Base-by-base conservation (phyloP, 352 stramenopile species). In the Pythium utonaiense region DNA sequence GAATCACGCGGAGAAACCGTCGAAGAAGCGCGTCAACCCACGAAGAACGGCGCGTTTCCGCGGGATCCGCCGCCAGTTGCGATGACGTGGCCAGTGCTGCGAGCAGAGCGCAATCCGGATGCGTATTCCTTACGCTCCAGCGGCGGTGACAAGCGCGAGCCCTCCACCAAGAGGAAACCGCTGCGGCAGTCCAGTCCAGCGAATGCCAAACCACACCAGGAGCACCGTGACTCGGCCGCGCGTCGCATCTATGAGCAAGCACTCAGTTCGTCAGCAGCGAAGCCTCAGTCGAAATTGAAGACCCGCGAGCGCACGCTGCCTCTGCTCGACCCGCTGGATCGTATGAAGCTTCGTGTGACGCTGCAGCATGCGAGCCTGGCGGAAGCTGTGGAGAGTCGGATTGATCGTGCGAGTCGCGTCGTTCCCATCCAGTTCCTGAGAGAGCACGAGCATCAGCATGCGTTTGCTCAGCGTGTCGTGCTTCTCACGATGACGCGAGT, bases 401-500 rank as follows among this genome's bases (percentile, higher is more conserved):
- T 65, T 22, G 65, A 65, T 27, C 3, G 31, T 27, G 54, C 42
- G 12, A 61, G 44, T 45, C 40, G 57, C 21, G 41, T 28, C 3
- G 54, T 77, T 14, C 66, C 69, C 19, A 7, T 77, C 22, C n/a
- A 50, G 34, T 77, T 77, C 52, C 30, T 77, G 12, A 22, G 66
- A 12, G 55, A 58, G 13, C 58, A 33, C 2, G 27, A 51, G 9
- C 24, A 65, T 0, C 65, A 70, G 25, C 30, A 53, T 24, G 66
- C 55, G n/a, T 47, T 74, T n/a, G 66, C 62, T 3, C 33, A 71
- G 44, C 69, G 69, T 7, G 57, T 67, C 0, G 25, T 66, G 50
- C 42, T 77, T 13, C 62, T 58, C 1, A 19, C 25, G 5, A 66
- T 74, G 61, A 67, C 52, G 14, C 24, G 30, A 7, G 49, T 49